These are phyloP conservation scores for Thielaviopsis populi DNA, from an alignment of 2,329 filamentous ascomycete genomes.

Conservation along the genomic window DNA sequence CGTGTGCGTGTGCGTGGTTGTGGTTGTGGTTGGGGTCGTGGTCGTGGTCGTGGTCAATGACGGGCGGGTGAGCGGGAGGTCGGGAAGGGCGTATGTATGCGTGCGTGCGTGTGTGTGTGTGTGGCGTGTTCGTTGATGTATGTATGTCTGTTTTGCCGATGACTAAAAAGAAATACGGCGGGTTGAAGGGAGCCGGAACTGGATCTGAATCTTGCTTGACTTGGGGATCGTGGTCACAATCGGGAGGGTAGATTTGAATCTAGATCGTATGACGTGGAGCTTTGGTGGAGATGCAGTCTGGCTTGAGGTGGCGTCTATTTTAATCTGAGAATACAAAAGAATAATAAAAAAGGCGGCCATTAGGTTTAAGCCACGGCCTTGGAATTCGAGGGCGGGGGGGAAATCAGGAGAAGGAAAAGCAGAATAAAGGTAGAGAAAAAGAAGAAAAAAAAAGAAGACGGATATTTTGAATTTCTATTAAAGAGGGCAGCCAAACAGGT, in stretches of 20 bases:
- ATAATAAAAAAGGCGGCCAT: neutral
- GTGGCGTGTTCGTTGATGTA: too few relatives aligned
- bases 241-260: neutral
- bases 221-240: neutral
- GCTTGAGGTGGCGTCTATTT: neutral
- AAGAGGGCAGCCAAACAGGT: neutral
- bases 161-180: neutral
- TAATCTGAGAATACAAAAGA: neutral
- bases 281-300: conserved; percentile 6
- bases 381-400: neutral
- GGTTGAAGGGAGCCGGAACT: neutral
- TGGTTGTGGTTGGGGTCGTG: neutral
- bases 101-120: too few relatives aligned
- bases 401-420: neutral
- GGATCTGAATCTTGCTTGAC: neutral
- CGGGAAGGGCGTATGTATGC: too few relatives aligned
- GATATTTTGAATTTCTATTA: conserved; percentile 6
- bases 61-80: neutral
- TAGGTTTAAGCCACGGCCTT: neutral
- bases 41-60: neutral
- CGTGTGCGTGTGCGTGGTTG: neutral
- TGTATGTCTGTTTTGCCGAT: neutral
- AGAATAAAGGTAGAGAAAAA: neutral
- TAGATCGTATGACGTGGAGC: conserved; percentile 15
- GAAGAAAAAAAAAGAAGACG: neutral